Evolutionary conservation across 257 asterid genomes (phyloP).

Genomic region (Anisodus acutangulus): DNA sequence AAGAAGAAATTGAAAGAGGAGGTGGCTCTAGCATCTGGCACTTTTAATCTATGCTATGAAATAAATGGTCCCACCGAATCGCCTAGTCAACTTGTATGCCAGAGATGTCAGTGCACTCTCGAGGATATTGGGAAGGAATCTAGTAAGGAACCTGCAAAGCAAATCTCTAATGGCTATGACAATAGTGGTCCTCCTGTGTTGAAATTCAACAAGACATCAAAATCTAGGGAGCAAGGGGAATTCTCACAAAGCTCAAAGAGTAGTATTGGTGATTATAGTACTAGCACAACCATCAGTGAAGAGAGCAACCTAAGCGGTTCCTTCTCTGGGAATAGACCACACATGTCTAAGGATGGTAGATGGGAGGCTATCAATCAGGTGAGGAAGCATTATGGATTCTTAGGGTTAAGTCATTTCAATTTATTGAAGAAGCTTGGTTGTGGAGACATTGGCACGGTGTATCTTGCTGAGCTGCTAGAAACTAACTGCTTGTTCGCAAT

Average conservation of each 20-base stretch:
- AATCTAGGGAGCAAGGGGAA: constrained; percentile 61
- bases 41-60: constrained; percentile 39
- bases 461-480: constrained; percentile 68
- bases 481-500: constrained; percentile 65
- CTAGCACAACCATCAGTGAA: constrained; percentile 78
- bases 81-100: constrained; percentile 64
- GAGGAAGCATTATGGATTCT: constrained; percentile 58
- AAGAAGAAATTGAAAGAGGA: constrained; percentile 64
- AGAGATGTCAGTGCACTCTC: constrained; percentile 80
- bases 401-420: constrained; percentile 62
- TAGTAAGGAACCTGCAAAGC: constrained; percentile 34
- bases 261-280: constrained; percentile 80
- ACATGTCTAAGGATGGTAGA: constrained; percentile 83
- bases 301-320: constrained; percentile 82
- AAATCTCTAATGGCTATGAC: constrained; percentile 29
- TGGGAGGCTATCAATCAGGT: constrained; percentile 72
- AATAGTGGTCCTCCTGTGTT: constrained; percentile 34
- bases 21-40: constrained; percentile 35
- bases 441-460: constrained; percentile 79
- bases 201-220: constrained; percentile 46
- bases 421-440: constrained; percentile 71
- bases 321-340: constrained; percentile 68
- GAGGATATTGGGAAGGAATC: constrained; percentile 48
- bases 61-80: constrained; percentile 35
- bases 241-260: constrained; percentile 87